These are phyloP conservation scores for Ligustrum vulgare DNA, from an alignment of 257 asterid genomes.

Conservation along the genomic window DNA sequence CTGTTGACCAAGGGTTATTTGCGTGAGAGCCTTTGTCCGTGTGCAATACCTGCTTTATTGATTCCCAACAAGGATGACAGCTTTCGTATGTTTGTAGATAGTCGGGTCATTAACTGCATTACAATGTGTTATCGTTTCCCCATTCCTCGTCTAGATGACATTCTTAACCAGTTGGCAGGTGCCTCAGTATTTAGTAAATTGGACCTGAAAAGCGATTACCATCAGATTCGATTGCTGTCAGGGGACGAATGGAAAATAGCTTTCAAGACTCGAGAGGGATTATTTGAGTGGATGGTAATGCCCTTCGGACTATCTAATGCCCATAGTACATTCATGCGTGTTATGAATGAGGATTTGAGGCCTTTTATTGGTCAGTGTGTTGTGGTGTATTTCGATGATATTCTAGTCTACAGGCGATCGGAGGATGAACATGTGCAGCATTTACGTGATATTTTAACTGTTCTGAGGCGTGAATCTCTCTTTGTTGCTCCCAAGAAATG, in stretches of 20 bases:
- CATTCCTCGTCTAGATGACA: neutral
- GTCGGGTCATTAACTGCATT: neutral
- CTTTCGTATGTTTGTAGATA: slow-evolving; percentile 2
- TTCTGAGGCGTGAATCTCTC: too few relatives aligned
- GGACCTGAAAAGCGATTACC: neutral
- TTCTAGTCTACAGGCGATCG: neutral
- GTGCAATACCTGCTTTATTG: neutral
- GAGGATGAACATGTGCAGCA: neutral
- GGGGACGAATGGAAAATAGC: slow-evolving; percentile 17
- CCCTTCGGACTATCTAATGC: neutral
- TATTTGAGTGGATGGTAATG: slow-evolving; percentile 6
- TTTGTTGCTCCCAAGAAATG: too few relatives aligned
- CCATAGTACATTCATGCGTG: neutral
- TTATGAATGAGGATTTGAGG: slow-evolving; percentile 6
- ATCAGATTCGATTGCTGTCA: slow-evolving; percentile 1
- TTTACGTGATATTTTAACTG: neutral
- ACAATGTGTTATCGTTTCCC: neutral
- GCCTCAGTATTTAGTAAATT: neutral
- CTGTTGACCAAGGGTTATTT: too few relatives aligned
- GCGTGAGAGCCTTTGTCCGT: neutral
- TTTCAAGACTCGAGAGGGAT: neutral
- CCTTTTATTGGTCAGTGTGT: too few relatives aligned
- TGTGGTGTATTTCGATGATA: slow-evolving; percentile 24
- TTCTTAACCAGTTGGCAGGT: neutral
- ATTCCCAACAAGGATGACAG: neutral